Conservation (phyloP, 495 filamentous ascomycete species). For the Letharia columbiana region DNA sequence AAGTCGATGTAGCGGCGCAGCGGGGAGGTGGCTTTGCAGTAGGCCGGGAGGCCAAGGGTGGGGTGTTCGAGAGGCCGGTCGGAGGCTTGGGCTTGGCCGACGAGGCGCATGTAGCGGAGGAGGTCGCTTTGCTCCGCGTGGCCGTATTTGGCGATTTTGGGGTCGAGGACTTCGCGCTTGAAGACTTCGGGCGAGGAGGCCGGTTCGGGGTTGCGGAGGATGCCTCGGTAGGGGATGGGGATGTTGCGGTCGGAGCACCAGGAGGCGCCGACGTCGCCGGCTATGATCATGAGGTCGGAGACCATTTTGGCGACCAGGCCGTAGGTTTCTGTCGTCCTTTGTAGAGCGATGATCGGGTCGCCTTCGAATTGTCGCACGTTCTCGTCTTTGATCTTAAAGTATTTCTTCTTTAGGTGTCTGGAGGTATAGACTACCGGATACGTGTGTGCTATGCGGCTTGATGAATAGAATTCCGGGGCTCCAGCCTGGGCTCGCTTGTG, state of each 20-base stretch:
- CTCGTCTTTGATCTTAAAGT: background rate
- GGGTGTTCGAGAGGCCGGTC: slow-evolving; percentile 45
- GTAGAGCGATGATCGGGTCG: slow-evolving; percentile 18
- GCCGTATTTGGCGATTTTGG: slow-evolving; percentile 24
- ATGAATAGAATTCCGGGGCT: background rate
- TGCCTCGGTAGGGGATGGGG: slow-evolving; percentile 67
- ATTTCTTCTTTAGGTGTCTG: background rate
- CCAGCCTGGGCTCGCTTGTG: slow-evolving; percentile 4
- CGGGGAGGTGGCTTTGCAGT: slow-evolving; percentile 77
- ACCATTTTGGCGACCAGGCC: slow-evolving; percentile 35
- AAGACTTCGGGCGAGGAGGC: slow-evolving; percentile 25
- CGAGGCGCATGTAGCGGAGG: slow-evolving; percentile 34
- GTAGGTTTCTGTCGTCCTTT: slow-evolving; percentile 6
- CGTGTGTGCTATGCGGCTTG: background rate
- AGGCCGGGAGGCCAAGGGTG: slow-evolving; percentile 57
- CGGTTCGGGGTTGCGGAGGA: slow-evolving; percentile 51
- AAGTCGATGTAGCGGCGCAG: slow-evolving; percentile 77
- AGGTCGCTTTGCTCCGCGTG: slow-evolving; percentile 23
- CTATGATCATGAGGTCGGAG: slow-evolving; percentile 66
- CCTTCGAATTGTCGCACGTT: slow-evolving; percentile 6
- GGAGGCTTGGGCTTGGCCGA: slow-evolving; percentile 46
- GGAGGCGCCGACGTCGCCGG: slow-evolving; percentile 57
- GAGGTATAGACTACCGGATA: slow-evolving; percentile 6
- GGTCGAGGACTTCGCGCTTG: slow-evolving; percentile 7
- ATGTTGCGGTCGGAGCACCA: slow-evolving; percentile 72